A percentile compares a stretch with the other conserved stretches of the same genome.
These are phyloP conservation scores for Rhizopogon vulgaris DNA, from an alignment of 768 basidiomycete genomes.

Conservation along the genomic window DNA sequence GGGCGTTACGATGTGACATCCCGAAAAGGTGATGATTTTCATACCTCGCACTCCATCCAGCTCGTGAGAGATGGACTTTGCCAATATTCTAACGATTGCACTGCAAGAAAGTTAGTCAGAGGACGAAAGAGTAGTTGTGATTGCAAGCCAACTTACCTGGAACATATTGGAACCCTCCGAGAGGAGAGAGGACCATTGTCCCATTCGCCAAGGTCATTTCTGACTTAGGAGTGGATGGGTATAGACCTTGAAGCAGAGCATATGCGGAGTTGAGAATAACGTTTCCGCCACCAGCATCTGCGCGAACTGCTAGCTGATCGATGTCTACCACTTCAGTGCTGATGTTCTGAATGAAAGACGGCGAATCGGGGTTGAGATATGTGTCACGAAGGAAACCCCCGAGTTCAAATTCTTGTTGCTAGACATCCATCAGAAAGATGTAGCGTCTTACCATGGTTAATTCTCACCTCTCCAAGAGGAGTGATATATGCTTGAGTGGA, in stretches of 20 bases:
- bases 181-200: conserved; percentile 59
- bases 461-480: conserved; percentile 60
- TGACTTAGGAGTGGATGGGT: conserved; percentile 65
- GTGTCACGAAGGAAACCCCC: conserved; percentile 53
- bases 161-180: conserved; percentile 85
- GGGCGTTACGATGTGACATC: not conserved
- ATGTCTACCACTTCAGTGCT: conserved; percentile 61
- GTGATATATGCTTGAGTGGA: conserved; percentile 60
- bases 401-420: conserved; percentile 64
- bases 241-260: conserved; percentile 78
- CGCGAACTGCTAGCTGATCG: conserved; percentile 64
- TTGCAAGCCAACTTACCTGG: conserved; percentile 28
- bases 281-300: conserved; percentile 75
- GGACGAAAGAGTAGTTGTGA: not conserved
- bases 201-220: conserved; percentile 70
- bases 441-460: not conserved
- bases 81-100: conserved; percentile 50
- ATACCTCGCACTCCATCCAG: conserved; percentile 59
- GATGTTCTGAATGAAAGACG: conserved; percentile 64
- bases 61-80: conserved; percentile 63
- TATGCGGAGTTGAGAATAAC: conserved; percentile 81
- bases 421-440: conserved; percentile 4
- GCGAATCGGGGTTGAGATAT: conserved; percentile 57
- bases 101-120: conserved; percentile 1
- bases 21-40: not conserved